Conservation (phyloP, 169 alveolate species). For the Cryptosporidium bovis region DNA sequence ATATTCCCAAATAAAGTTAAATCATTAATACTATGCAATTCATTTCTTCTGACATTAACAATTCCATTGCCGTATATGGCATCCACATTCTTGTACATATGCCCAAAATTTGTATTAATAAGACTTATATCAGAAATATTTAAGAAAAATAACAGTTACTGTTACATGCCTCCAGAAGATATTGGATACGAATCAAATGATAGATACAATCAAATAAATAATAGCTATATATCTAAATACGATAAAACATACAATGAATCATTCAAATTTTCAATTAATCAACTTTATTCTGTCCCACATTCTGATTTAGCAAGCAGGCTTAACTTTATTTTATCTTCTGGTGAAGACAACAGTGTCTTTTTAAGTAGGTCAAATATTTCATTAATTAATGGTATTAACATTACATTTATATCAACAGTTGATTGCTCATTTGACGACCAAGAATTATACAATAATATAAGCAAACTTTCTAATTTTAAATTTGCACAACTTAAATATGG, state of each 20-base stretch:
- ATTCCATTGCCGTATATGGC: slow-evolving; percentile 58
- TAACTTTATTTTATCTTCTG: slow-evolving; percentile 29
- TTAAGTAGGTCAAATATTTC: neutral
- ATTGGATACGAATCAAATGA: slow-evolving; percentile 2
- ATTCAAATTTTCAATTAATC: slow-evolving; percentile 25
- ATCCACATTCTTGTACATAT: slow-evolving; percentile 44
- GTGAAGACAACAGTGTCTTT: neutral
- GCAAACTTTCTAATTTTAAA: slow-evolving; percentile 24
- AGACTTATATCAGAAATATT: slow-evolving; percentile 61
- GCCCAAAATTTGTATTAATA: slow-evolving; percentile 55
- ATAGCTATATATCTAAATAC: neutral
- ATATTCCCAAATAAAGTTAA: slow-evolving; percentile 58
- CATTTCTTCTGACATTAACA: slow-evolving; percentile 51
- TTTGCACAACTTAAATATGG: slow-evolving; percentile 71
- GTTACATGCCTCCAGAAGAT: slow-evolving; percentile 30
- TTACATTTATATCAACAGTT: slow-evolving; percentile 32
- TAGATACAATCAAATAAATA: neutral
- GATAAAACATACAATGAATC: slow-evolving; percentile 18
- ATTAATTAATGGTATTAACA: slow-evolving; percentile 8
- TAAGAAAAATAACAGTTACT: neutral
- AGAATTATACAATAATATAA: neutral
- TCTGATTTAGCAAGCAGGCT: slow-evolving; percentile 45
- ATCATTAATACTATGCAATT: slow-evolving; percentile 52
- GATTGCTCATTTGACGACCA: slow-evolving; percentile 57
- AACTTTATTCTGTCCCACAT: slow-evolving; percentile 13